phyloP scores from a whole-genome alignment of 495 filamentous ascomycete species.

The Talaromyces adpressus region DNA sequence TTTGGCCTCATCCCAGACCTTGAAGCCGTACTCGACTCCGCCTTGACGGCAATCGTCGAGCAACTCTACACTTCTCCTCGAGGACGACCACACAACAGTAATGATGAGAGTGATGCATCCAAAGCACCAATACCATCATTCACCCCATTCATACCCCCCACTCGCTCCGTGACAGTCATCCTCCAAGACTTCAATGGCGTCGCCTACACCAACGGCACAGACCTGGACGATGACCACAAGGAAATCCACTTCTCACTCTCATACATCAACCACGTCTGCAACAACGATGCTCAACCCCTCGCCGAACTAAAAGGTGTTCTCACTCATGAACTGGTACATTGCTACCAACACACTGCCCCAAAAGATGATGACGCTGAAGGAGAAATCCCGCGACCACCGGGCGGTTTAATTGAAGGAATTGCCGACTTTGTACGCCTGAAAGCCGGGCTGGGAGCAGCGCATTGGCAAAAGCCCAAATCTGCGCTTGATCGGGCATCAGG shows the following conservation, averaged over 20 bases:
- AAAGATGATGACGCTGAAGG: slow-evolving; percentile 19
- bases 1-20: slow-evolving; percentile 51
- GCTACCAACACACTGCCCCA: slow-evolving; percentile 74
- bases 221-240: slow-evolving; percentile 85
- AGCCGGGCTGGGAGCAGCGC: slow-evolving; percentile 65
- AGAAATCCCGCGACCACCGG: slow-evolving; percentile 40
- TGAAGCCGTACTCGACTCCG: slow-evolving; percentile 46
- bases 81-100: slow-evolving; percentile 4
- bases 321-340: slow-evolving; percentile 92
- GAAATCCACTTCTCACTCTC: slow-evolving; percentile 83
- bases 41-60: slow-evolving; percentile 58
- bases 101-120: not conserved
- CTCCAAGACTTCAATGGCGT: slow-evolving; percentile 73
- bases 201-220: slow-evolving; percentile 79
- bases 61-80: slow-evolving; percentile 52
- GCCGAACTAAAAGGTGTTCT: slow-evolving; percentile 78
- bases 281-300: slow-evolving; percentile 27
- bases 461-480: slow-evolving; percentile 63
- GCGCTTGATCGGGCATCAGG: slow-evolving; percentile 36
- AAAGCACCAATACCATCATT: slow-evolving; percentile 13
- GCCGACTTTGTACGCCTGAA: slow-evolving; percentile 88
- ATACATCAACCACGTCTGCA: slow-evolving; percentile 54
- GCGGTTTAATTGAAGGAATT: slow-evolving; percentile 84
- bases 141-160: slow-evolving; percentile 38
- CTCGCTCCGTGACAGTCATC: slow-evolving; percentile 81